Evolutionary conservation across 352 stramenopile species (phyloP), one percentile per base, ranked within the genome.

Genomic region (Paralagenidium karlingii): DNA sequence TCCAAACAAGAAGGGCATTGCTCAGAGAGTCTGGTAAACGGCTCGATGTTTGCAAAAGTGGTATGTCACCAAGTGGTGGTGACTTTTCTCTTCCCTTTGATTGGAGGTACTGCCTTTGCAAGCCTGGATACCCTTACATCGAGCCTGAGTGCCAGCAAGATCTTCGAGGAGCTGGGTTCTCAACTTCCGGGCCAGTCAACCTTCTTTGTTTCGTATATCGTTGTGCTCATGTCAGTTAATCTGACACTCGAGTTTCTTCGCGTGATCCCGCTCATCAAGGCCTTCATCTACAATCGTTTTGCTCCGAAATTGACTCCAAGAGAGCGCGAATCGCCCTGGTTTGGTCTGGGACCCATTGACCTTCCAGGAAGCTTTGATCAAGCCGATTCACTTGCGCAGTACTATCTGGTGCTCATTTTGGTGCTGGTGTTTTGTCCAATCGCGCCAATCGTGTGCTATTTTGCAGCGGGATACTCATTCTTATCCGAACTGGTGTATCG

Each of bases 61-160:
- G 63, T 90, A 26, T 60, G 75, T 22, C 87, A 87, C 51, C 77
- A 90, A 51, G 70, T 82, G 34, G 87, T 84, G 47, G 56, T 87
- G 36, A 76, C 78, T 21, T 77, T 90, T 31, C 45, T 90, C 37
- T 59, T 90, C 25, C 76, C 77, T n/a, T 82, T 90, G 50, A 79
- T 90, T 24, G 71, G 71, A 40, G 76, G 76, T 53, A 85, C 73
- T 7, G 60, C 86, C 39, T n/a, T n/a, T n/a, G n/a, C n/a, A n/a
- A n/a, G n/a, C n/a, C 73, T 90, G 32, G 65, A 85, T 34, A 67
- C 58, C 16, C 40, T 90, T 33, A 74, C 75, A 11, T 70, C 69
- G 41, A 44, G 27, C 13, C 34, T 75, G 18, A 68, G 55, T 12
- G 51, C 71, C 46, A 63, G 62, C 43, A 36, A 36, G 22, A 20